These are phyloP conservation scores for Trametes maxima DNA, from an alignment of 768 basidiomycete species.

Conservation along the genomic window DNA sequence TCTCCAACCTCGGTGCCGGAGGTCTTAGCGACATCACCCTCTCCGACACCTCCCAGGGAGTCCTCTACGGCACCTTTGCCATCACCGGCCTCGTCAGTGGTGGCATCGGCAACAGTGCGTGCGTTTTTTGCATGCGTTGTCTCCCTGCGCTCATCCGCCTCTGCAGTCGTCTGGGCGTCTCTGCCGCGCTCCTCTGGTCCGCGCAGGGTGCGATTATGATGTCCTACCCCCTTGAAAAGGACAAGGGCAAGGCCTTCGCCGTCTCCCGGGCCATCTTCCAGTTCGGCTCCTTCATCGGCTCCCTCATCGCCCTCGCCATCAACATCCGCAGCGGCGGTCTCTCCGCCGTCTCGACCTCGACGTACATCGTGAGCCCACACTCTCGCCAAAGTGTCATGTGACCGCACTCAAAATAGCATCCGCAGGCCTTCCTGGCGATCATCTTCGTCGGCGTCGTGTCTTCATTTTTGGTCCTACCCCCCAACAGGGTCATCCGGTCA, in stretches of 20 bases:
- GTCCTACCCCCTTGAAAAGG: slow-evolving; percentile 57
- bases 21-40: slow-evolving; percentile 43
- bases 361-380: slow-evolving; percentile 38
- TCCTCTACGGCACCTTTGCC: slow-evolving; percentile 47
- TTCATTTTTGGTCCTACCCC: slow-evolving; percentile 40
- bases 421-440: slow-evolving; percentile 46
- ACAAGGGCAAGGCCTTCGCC: slow-evolving; percentile 54
- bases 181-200: slow-evolving; percentile 56
- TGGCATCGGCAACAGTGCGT: slow-evolving; percentile 38
- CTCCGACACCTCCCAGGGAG: slow-evolving; percentile 43
- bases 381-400: neutral
- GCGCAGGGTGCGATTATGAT: slow-evolving; percentile 57
- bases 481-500: slow-evolving; percentile 39
- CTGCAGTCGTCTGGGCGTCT: slow-evolving; percentile 48
- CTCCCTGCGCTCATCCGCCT: neutral
- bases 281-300: slow-evolving; percentile 46
- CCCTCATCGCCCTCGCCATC: slow-evolving; percentile 47
- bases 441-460: slow-evolving; percentile 45
- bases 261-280: slow-evolving; percentile 57
- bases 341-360: slow-evolving; percentile 41
- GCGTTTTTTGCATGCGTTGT: neutral
- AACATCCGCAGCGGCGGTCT: slow-evolving; percentile 38
- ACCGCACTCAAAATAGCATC: neutral
- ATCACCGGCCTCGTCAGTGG: slow-evolving; percentile 45
- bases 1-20: slow-evolving; percentile 42